These are phyloP conservation scores for Hagleromyces aurorensis DNA, from an alignment of 805 yeast species.

Conservation along the genomic window DNA sequence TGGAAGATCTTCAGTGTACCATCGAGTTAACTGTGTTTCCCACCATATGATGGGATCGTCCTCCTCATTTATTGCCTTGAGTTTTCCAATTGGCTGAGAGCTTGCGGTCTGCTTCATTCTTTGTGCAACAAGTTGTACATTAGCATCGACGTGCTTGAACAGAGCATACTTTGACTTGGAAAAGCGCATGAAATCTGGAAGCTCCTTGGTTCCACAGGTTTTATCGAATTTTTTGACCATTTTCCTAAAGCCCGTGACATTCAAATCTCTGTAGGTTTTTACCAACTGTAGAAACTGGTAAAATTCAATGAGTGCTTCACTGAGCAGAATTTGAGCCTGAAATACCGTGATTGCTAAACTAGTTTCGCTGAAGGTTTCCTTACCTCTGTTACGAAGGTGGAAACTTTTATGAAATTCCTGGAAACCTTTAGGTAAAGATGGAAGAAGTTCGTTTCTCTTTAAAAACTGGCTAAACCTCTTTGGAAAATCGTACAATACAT, in stretches of 20 bases:
- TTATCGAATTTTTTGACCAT: constrained; percentile 89
- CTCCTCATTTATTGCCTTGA: constrained; percentile 13
- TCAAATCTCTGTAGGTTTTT: constrained; percentile 53
- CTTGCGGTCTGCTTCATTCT: constrained; percentile 17
- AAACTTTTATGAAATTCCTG: constrained; percentile 5
- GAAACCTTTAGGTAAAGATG: constrained; percentile 25
- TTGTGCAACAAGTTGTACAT: constrained; percentile 21
- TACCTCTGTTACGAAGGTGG: constrained; percentile 7
- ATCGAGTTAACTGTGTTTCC: constrained; percentile 31
- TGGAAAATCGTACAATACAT: constrained; percentile 3
- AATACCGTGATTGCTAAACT: constrained; percentile 9
- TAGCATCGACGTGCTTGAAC: constrained; percentile 23
- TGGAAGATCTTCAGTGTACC: constrained; percentile 33
- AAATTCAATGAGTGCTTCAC: constrained; percentile 28
- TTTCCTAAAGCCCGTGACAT: constrained; percentile 83
- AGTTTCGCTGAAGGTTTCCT: constrained; percentile 12
- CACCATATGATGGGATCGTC: constrained; percentile 27
- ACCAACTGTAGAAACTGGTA: constrained; percentile 28
- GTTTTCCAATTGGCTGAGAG: constrained; percentile 9
- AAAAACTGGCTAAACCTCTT: constrained; percentile 8
- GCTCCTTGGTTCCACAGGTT: constrained; percentile 23
- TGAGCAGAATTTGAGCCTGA: constrained; percentile 16
- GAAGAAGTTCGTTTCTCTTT: constrained; percentile 20
- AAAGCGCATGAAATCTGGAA: constrained; percentile 21
- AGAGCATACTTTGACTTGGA: constrained; percentile 21